Evolutionary conservation across 495 filamentous ascomycete genomes (phyloP).

Genomic region (Aspergillus cavernicola): DNA sequence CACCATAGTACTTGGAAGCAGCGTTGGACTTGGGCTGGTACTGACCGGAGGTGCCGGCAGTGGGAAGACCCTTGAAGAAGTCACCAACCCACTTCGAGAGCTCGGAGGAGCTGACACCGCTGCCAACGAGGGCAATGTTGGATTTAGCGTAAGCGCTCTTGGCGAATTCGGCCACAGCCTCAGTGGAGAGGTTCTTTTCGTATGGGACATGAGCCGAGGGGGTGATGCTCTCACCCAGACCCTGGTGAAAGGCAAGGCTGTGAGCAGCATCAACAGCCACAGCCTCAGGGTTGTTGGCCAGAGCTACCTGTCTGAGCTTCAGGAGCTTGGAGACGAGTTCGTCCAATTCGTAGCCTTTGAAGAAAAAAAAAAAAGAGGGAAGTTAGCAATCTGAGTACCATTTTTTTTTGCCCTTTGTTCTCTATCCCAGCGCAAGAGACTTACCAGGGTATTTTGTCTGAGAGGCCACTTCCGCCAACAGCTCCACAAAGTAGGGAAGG

Average conservation of each 20-base stretch:
- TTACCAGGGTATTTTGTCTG: conserved; percentile 81
- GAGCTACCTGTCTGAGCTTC: conserved; percentile 63
- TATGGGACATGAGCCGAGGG: conserved; percentile 65
- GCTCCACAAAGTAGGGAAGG: conserved; percentile 95
- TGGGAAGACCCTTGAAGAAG: conserved; percentile 65
- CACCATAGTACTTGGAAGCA: conserved; percentile 84
- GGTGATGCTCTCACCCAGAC: conserved; percentile 73
- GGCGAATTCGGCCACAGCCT: conserved; percentile 67
- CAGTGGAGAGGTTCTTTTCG: conserved; percentile 71
- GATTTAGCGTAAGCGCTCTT: conserved; percentile 75
- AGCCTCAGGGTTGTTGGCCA: conserved; percentile 60
- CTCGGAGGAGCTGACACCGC: conserved; percentile 71
- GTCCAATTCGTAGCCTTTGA: conserved; percentile 74
- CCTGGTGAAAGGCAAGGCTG: conserved; percentile 87
- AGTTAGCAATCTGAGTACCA: not conserved
- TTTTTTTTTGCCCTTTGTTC: not conserved
- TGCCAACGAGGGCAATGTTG: conserved; percentile 87
- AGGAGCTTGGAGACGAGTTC: conserved; percentile 78
- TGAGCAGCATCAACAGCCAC: conserved; percentile 84
- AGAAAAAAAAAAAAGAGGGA: not conserved
- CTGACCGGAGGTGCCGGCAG: conserved; percentile 30
- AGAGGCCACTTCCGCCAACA: conserved; percentile 85
- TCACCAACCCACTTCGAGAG: conserved; percentile 88
- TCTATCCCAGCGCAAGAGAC: conserved; percentile 17
- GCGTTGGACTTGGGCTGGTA: conserved; percentile 36